Evolutionary conservation across 2,329 filamentous ascomycete genomes (phyloP), one percentile per base, ranked within the genome.

Genomic region (Capronia americana): DNA sequence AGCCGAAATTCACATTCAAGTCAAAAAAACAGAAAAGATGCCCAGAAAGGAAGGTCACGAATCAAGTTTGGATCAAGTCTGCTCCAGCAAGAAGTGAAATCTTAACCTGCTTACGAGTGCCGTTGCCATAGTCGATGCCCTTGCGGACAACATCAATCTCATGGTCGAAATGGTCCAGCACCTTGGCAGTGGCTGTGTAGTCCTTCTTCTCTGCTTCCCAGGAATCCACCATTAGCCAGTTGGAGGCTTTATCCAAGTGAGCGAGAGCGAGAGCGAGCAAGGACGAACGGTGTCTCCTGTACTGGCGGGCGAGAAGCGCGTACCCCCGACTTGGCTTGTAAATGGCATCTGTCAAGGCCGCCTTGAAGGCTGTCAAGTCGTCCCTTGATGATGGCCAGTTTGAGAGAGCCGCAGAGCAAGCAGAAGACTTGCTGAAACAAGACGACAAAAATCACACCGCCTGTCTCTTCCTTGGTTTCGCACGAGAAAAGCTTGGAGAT

Each of bases 81-180:
- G 88, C 89, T 4, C 94, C 93, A 3, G 92, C 93, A 34, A 97
- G 85, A 41, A 97, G 85, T 56, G 92, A 88, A 71, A 97, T 92
- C 65, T 88, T 88, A 20, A 90, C 90, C 12, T 83, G 86, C 77
- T 87, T 90, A 74, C 85, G 87, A 61, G 83, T 82, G 66, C 92
- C 92, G 70, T 90, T 85, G 23, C 85, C 83, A 55, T 85, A 86
- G 73, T 91, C 85, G 32, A 95, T 87, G 6, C 93, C 93, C 46
- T 90, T 89, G 32, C 89, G 82, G 53, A 92, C 86, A 26, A 87
- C 85, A 76, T 97, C 97, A 76, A 97, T 92, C 77, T 97, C 92
- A 75, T 94, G 82, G 71, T 96, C 89, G 73, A 97, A 95, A 79
- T 97, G 94, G 75, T 96, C 92, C 57, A 97, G 83, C 48, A 97